phyloP scores from a whole-genome alignment of 176 grass and related monocot genomes.

The Oryza glumipatula region DNA sequence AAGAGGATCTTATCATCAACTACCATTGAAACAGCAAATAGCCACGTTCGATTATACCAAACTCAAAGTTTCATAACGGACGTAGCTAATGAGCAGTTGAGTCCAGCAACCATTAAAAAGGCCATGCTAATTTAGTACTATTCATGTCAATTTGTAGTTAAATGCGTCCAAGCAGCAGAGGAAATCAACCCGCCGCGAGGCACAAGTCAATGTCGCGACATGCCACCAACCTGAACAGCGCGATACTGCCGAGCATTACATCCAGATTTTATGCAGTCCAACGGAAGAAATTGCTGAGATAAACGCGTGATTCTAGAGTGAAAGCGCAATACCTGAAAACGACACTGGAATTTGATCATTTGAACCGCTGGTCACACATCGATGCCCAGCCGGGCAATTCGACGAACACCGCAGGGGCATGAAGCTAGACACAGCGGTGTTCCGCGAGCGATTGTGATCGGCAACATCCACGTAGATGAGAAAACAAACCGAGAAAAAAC shows the following conservation, averaged over 20 bases:
- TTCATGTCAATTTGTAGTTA: constrained; percentile 12
- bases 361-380: too few species aligned
- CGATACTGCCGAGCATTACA: not conserved
- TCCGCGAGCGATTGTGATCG: not conserved
- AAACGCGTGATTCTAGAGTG: not conserved
- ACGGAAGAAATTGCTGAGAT: not conserved
- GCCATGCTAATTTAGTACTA: not conserved
- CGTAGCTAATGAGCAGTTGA: not conserved
- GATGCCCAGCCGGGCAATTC: not conserved
- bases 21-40: not conserved
- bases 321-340: not conserved
- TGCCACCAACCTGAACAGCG: not conserved
- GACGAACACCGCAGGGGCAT: not conserved
- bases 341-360: not conserved
- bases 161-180: not conserved
- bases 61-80: constrained; percentile 13
- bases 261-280: not conserved
- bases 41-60: not conserved
- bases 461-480: not conserved
- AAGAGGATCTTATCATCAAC: not conserved
- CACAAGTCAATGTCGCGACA: not conserved
- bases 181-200: not conserved
- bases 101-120: not conserved
- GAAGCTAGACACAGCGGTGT: not conserved
- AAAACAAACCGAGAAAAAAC: not conserved